A percentile compares a stretch with the other conserved stretches of the same genome.
phyloP scores from a whole-genome alignment of 176 grass and related monocot genomes.

The Canna indica region DNA sequence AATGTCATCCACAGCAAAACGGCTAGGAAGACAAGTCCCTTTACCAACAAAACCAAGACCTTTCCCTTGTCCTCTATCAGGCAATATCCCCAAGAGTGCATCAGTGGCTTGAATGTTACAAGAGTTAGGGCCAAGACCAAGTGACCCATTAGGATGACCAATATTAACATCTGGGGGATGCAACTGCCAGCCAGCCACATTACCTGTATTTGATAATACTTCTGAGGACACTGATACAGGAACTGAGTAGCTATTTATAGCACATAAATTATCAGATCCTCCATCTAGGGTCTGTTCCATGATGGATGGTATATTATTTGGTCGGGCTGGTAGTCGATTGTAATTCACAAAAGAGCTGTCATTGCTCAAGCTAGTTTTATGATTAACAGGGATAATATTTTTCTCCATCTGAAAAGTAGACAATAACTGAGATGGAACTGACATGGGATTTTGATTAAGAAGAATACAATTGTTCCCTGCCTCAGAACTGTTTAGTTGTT shows the following conservation, averaged over 20 bases:
- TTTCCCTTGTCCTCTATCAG: slow-evolving; percentile 51
- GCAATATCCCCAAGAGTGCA: slow-evolving; percentile 31
- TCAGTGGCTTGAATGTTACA: slow-evolving; percentile 41
- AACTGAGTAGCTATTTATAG: background rate
- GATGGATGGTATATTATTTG: slow-evolving; percentile 55
- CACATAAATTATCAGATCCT: slow-evolving; percentile 14
- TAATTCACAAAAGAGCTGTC: slow-evolving; percentile 38
- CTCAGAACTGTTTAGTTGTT: slow-evolving; percentile 46
- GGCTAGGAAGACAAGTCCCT: slow-evolving; percentile 79
- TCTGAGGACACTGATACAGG: background rate
- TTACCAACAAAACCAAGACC: slow-evolving; percentile 93
- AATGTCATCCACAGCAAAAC: slow-evolving; percentile 82
- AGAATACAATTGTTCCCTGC: slow-evolving; percentile 27
- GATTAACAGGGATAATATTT: slow-evolving; percentile 24
- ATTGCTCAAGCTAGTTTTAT: slow-evolving; percentile 38
- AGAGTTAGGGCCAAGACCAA: slow-evolving; percentile 25
- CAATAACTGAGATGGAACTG: slow-evolving; percentile 29
- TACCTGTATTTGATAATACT: slow-evolving; percentile 11
- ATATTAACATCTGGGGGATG: background rate
- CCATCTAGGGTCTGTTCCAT: slow-evolving; percentile 45
- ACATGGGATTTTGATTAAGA: slow-evolving; percentile 33
- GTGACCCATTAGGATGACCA: slow-evolving; percentile 26
- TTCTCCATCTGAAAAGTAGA: slow-evolving; percentile 37
- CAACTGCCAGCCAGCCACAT: slow-evolving; percentile 14
- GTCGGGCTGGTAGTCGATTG: slow-evolving; percentile 34